Conservation (phyloP, 768 basidiomycete genomes). For the Boletus rufocinnamomeus region DNA sequence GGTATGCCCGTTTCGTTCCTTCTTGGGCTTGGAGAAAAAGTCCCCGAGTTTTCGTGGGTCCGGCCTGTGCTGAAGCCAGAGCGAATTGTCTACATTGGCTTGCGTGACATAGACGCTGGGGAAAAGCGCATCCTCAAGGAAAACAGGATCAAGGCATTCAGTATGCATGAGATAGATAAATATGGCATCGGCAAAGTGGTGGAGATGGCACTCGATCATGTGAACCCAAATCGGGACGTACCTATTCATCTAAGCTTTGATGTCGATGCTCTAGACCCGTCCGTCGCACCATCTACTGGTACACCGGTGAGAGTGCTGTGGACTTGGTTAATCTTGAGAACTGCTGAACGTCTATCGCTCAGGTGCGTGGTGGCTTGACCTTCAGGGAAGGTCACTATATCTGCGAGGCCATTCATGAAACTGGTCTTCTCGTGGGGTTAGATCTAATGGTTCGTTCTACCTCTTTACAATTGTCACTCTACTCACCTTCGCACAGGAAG, state of each 20-base stretch:
- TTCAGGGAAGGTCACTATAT: conserved; percentile 99
- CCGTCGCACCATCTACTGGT: conserved; percentile 94
- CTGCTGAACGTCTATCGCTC: conserved; percentile 2
- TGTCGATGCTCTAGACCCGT: conserved; percentile 92
- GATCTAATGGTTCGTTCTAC: conserved; percentile 81
- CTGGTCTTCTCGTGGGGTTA: conserved; percentile 86
- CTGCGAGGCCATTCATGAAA: conserved; percentile 90
- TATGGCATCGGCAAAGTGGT: conserved; percentile 94
- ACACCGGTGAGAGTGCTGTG: conserved; percentile 63
- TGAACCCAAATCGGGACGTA: conserved; percentile 78
- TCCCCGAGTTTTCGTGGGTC: conserved; percentile 56
- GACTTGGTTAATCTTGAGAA: not conserved
- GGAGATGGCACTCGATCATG: conserved; percentile 93
- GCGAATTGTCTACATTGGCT: conserved; percentile 93
- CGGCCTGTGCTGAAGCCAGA: conserved; percentile 68
- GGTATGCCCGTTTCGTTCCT: conserved; percentile 99
- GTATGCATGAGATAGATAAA: conserved; percentile 88
- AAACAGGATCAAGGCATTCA: conserved; percentile 81
- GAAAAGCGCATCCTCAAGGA: conserved; percentile 87
- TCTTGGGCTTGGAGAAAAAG: conserved; percentile 45
- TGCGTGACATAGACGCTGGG: conserved; percentile 87
- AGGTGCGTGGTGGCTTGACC: conserved; percentile 92
- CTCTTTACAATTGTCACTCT: not conserved
- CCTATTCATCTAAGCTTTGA: conserved; percentile 98
- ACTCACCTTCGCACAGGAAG: conserved; percentile 60